Percentiles rank a stretch among this genome's conserved stretches.
These are phyloP conservation scores for Cyclotella sp. DNA, from an alignment of 108 stramenopile genomes.

Conservation along the genomic window DNA sequence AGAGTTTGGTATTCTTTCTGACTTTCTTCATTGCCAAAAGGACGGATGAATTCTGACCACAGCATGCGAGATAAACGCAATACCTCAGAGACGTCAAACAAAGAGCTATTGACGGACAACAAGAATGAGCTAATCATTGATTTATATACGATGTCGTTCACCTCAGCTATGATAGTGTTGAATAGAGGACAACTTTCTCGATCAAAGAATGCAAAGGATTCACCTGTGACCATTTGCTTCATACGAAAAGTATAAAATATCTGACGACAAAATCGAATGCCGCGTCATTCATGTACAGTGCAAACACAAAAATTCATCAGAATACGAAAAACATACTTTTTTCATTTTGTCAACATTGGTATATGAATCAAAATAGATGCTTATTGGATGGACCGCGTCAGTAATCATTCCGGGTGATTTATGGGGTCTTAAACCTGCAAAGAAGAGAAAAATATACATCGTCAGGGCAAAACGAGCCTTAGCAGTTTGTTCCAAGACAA, in stretches of 20 bases:
- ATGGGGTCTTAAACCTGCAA: slow-evolving; percentile 18
- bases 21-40: slow-evolving; percentile 21
- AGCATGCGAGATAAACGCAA: slow-evolving; percentile 58
- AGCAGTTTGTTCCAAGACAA: neutral
- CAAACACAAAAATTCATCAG: no score
- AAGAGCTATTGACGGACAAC: slow-evolving; percentile 53
- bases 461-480: neutral
- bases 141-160: slow-evolving; percentile 33
- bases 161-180: neutral
- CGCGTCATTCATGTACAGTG: neutral
- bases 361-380: slow-evolving; percentile 62
- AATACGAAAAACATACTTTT: slow-evolving; percentile 7
- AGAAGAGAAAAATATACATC: neutral
- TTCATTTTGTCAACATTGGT: slow-evolving; percentile 37
- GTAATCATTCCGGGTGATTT: slow-evolving; percentile 54
- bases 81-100: slow-evolving; percentile 67
- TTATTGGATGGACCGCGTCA: slow-evolving; percentile 55
- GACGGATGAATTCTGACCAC: slow-evolving; percentile 64
- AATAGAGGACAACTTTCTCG: slow-evolving; percentile 11
- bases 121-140: slow-evolving; percentile 67
- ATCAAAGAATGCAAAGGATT: slow-evolving; percentile 5
- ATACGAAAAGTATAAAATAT: slow-evolving; percentile 41
- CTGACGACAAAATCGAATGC: neutral
- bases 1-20: slow-evolving; percentile 10
- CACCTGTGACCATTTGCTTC: slow-evolving; percentile 27